Conservation (phyloP, 352 stramenopile genomes). For the Phytophthora sp. region DNA sequence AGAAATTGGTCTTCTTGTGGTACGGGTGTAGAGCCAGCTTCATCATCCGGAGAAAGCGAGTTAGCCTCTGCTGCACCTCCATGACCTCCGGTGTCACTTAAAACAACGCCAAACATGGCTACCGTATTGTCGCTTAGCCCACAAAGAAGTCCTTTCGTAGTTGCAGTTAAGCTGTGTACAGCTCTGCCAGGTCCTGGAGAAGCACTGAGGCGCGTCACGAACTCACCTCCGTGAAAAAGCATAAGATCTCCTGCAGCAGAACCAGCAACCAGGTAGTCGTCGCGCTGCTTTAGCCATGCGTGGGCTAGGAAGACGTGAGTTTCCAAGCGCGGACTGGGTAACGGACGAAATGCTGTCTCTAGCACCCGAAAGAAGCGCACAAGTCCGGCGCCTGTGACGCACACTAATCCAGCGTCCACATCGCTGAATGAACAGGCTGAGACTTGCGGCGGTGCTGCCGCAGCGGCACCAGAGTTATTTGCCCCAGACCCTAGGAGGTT, state of each 20-base stretch:
- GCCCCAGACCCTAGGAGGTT: constrained; percentile 22
- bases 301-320: constrained; percentile 81
- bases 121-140: constrained; percentile 75
- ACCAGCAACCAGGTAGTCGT: constrained; percentile 90
- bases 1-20: constrained; percentile 28
- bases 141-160: constrained; percentile 80
- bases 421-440: constrained; percentile 89
- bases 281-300: constrained; percentile 90
- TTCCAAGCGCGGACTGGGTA: constrained; percentile 83
- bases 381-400: constrained; percentile 78
- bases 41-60: constrained; percentile 23
- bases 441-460: constrained; percentile 38
- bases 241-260: constrained; percentile 86
- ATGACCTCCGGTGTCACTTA: constrained; percentile 30
- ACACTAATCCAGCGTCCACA: constrained; percentile 88
- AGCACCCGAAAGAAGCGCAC: constrained; percentile 93
- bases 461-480: constrained; percentile 2
- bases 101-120: constrained; percentile 62
- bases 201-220: constrained; percentile 55
- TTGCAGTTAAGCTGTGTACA: constrained; percentile 70
- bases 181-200: constrained; percentile 58
- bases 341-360: constrained; percentile 84
- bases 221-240: constrained; percentile 86
- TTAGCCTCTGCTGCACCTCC: constrained; percentile 33
- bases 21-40: constrained; percentile 1